These are phyloP conservation scores for Penicillium crystallinum DNA, from an alignment of 495 filamentous ascomycete genomes.

Conservation along the genomic window DNA sequence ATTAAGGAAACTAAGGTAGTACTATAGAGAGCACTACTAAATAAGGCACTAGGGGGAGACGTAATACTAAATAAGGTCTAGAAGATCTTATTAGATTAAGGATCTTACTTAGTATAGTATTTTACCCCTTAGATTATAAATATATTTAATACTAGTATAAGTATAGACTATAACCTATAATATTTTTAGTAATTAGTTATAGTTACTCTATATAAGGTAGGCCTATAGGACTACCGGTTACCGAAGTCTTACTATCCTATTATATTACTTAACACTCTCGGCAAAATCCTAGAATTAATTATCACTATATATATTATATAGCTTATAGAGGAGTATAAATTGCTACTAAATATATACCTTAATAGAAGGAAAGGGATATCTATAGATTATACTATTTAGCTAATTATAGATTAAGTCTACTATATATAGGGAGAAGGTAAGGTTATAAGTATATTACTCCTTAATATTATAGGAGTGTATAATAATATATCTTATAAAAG, in stretches of 20 bases:
- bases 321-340: constrained; percentile 10
- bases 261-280: constrained; percentile 29
- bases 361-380: constrained; percentile 15
- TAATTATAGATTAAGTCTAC: constrained; percentile 19
- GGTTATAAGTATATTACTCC: constrained; percentile 4
- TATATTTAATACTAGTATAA: background rate
- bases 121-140: too few relatives aligned
- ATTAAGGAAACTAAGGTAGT: too few relatives aligned
- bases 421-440: constrained; percentile 5
- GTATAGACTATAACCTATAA: background rate
- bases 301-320: constrained; percentile 19
- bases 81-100: too few relatives aligned
- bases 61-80: too few relatives aligned
- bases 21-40: too few relatives aligned
- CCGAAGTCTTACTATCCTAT: constrained; percentile 29
- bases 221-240: constrained; percentile 22
- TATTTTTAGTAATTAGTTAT: constrained; percentile 24
- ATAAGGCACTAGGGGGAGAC: too few relatives aligned
- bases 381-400: constrained; percentile 16
- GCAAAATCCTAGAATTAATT: constrained; percentile 26
- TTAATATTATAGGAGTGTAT: too few relatives aligned
- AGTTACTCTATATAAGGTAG: constrained; percentile 21
- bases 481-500: too few relatives aligned
- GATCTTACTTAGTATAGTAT: too few relatives aligned
- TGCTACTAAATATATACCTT: constrained; percentile 21